Evolutionary conservation across 768 basidiomycete species (phyloP).

Genomic region (Tylopilus subfusipes): DNA sequence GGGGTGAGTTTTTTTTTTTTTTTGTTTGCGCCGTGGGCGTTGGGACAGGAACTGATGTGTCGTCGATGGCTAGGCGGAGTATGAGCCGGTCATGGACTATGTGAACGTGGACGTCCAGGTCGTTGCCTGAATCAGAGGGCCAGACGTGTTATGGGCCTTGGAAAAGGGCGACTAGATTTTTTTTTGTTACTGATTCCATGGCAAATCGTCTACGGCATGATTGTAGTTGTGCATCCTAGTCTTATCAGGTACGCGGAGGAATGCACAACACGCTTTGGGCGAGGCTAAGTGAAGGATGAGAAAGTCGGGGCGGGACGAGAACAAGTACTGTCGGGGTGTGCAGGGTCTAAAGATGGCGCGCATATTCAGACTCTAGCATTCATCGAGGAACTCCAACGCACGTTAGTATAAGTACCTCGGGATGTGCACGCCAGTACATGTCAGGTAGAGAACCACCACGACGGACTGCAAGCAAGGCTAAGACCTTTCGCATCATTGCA

Average conservation of each 20-base stretch:
- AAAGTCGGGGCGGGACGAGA: too few relatives aligned
- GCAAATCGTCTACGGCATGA: neutral
- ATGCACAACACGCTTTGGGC: too few relatives aligned
- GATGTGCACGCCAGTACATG: neutral
- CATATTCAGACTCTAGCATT: neutral
- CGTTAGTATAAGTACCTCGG: neutral
- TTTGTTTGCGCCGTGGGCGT: neutral
- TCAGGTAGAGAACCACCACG: neutral
- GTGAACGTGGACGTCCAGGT: slow-evolving; percentile 21
- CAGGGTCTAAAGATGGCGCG: neutral
- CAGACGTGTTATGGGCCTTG: neutral
- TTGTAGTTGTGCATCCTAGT: too few relatives aligned
- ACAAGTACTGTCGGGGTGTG: neutral
- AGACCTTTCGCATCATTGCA: neutral
- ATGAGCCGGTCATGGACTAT: slow-evolving; percentile 14
- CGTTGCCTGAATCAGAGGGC: neutral
- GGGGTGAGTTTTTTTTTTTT: slow-evolving; percentile 34
- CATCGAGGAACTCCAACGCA: neutral
- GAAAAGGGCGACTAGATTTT: neutral
- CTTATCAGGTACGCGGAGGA: too few relatives aligned
- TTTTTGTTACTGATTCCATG: neutral
- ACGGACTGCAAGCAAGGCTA: neutral
- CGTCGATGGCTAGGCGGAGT: slow-evolving; percentile 9
- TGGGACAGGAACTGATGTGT: neutral
- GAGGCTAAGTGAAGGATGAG: too few relatives aligned